phyloP scores from a whole-genome alignment of 768 basidiomycete genomes.

The Hygrocybe coccinea region DNA sequence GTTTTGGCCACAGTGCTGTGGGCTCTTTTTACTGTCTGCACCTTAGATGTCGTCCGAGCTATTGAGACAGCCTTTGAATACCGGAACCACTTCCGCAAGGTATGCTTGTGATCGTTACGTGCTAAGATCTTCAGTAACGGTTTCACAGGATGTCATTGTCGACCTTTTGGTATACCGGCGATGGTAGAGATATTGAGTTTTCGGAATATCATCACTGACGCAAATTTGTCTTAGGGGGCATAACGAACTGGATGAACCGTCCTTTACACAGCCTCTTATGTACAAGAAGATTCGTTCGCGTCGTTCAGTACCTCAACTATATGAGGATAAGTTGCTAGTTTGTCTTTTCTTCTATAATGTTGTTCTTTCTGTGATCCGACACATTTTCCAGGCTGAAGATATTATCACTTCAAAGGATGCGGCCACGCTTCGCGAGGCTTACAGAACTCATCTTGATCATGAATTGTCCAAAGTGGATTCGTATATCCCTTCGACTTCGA shows the following conservation, averaged over 20 bases:
- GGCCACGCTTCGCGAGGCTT: conserved; percentile 45
- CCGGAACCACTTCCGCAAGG: conserved; percentile 80
- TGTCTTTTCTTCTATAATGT: conserved; percentile 15
- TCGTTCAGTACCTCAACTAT: conserved; percentile 72
- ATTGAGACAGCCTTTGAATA: conserved; percentile 88
- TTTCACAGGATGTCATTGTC: conserved; percentile 68
- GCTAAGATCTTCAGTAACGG: background rate
- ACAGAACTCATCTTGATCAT: conserved; percentile 60
- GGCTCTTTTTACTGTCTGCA: background rate
- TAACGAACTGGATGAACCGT: conserved; percentile 84
- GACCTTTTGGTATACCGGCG: conserved; percentile 86
- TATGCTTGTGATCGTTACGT: conserved; percentile 12
- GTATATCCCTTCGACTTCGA: conserved; percentile 48
- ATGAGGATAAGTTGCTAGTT: conserved; percentile 75
- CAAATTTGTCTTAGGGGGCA: conserved; percentile 44
- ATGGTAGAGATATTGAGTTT: conserved; percentile 39
- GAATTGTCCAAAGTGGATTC: conserved; percentile 49
- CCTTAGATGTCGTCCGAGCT: conserved; percentile 72
- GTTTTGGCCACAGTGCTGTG: background rate
- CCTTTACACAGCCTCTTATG: conserved; percentile 86
- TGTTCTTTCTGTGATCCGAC: background rate
- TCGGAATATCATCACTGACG: background rate
- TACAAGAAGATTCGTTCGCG: conserved; percentile 80
- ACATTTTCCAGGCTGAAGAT: conserved; percentile 41
- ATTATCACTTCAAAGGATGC: conserved; percentile 50